A percentile compares a stretch with the other conserved stretches of the same genome.
Evolutionary conservation across 2,329 filamentous ascomycete species (phyloP).

Genomic region (Colletotrichum tropicale): DNA sequence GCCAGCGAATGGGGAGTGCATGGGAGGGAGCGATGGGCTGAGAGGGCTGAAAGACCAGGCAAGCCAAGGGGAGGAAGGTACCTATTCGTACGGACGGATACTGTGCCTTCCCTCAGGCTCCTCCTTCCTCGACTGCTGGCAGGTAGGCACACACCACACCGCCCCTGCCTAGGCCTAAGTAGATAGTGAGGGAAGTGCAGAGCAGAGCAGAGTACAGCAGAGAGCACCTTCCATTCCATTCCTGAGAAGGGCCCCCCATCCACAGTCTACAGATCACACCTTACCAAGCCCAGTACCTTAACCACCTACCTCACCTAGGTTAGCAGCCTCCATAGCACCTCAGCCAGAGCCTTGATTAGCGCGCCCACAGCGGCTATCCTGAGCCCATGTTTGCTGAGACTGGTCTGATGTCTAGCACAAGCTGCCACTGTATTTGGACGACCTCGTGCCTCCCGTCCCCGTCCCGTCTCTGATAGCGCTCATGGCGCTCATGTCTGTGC

Average conservation of each 20-base stretch:
- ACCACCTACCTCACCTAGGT: neutral
- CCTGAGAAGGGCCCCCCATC: neutral
- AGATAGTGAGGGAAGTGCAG: neutral
- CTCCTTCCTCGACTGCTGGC: neutral
- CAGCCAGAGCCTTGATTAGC: neutral
- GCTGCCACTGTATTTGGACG: neutral
- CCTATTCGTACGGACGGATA: neutral
- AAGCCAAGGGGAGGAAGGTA: neutral
- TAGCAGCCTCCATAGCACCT: neutral
- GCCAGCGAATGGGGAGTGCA: neutral
- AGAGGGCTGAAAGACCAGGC: neutral
- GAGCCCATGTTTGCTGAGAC: neutral
- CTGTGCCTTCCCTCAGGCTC: neutral
- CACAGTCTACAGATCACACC: neutral
- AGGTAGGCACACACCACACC: neutral
- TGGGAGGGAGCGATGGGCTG: neutral
- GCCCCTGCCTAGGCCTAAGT: neutral
- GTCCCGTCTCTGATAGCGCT: neutral
- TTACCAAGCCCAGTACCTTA: neutral
- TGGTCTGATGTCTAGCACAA: neutral
- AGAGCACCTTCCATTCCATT: neutral
- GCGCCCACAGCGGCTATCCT: neutral
- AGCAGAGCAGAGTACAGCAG: neutral
- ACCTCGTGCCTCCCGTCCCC: neutral
- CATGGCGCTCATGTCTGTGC: neutral